Percentiles rank a stretch among this genome's conserved stretches.
phyloP scores from a whole-genome alignment of 352 stramenopile genomes.

The Phytophthora kernoviae region DNA sequence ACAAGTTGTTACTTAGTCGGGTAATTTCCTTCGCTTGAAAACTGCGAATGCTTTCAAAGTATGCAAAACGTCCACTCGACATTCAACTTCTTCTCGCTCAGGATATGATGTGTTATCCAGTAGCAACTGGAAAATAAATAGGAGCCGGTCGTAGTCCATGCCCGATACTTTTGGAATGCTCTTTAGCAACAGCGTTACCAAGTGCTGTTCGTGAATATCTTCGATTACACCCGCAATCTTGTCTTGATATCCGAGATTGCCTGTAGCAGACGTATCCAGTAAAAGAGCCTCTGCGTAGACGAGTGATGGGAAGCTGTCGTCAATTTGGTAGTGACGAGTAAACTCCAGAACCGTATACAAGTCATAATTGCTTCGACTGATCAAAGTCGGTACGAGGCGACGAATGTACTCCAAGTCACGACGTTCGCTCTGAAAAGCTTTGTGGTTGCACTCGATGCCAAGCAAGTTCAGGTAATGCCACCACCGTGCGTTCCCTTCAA shows the following conservation, averaged over 20 bases:
- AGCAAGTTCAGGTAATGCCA: slow-evolving; percentile 84
- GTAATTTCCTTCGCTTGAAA: slow-evolving; percentile 3
- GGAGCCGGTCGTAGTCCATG: slow-evolving; percentile 67
- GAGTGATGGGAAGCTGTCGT: slow-evolving; percentile 73
- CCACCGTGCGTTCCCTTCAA: slow-evolving; percentile 84
- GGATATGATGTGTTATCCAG: slow-evolving; percentile 62
- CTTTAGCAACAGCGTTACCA: slow-evolving; percentile 62
- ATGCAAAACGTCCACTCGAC: slow-evolving; percentile 63
- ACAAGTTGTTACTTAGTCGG: not conserved
- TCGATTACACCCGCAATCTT: slow-evolving; percentile 79
- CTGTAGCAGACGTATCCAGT: slow-evolving; percentile 25
- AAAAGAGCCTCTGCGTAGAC: slow-evolving; percentile 75
- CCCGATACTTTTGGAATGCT: slow-evolving; percentile 55
- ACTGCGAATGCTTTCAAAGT: slow-evolving; percentile 48
- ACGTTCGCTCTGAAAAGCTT: slow-evolving; percentile 74
- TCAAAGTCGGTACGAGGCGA: slow-evolving; percentile 58
- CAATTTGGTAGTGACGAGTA: slow-evolving; percentile 84
- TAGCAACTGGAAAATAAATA: slow-evolving; percentile 78
- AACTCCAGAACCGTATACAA: slow-evolving; percentile 86
- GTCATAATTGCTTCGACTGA: slow-evolving; percentile 75
- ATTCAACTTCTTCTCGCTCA: slow-evolving; percentile 63
- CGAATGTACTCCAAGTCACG: slow-evolving; percentile 76
- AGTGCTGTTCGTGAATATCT: slow-evolving; percentile 77
- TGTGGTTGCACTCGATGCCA: slow-evolving; percentile 77
- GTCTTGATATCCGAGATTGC: slow-evolving; percentile 68